Base-by-base conservation (phyloP, 805 yeast genomes). In the Nakazawaea laoshanensis region DNA sequence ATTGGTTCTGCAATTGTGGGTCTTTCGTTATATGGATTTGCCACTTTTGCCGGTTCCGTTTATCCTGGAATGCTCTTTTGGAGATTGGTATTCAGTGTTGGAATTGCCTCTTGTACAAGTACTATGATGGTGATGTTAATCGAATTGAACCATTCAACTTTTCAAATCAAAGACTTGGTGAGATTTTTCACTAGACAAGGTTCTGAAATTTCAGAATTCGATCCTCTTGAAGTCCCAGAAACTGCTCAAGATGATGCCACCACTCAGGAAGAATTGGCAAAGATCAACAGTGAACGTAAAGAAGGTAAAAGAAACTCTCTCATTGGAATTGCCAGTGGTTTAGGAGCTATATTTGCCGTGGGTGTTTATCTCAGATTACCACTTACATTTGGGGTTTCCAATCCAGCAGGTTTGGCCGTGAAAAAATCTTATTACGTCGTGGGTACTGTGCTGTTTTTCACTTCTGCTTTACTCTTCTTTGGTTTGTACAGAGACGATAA, bases 281-380 rank as follows among this genome's bases (percentile, higher is more conserved):
- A 37, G 17, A 35, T 51, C 20, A 48, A 48, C 35, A 39, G 38
- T 29, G 39, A 27, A 27, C 45, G 55, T 24, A 54, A 59, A 29
- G 70, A 65, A 41, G 86, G 85, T 3, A 68, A 65, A 40, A 58
- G 65, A 34, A 66, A 81, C 0, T 78, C 85, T 0, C 46, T 76
- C 15, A 64, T 79, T 27, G 88, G 88, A 2, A 50, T 74, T 11
- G 57, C 67, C 30, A 63, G 81, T 12, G 86, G 86, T 0, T 47
- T 73, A 12, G 87, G 87, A 30, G 87, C 86, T 2, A 64, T 79
- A 1, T 67, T 75, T 39, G 65, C 84, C 0, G 84, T 77, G 1
- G 47, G 68, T 1, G 51, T 65, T 25, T 64, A 74, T 26, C 50
- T 79, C 14, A 68, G 84, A 10, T 51, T 79, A 14, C 85, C 86